A percentile compares a stretch with the other conserved stretches of the same genome.
These are phyloP conservation scores for Theileria luwenshuni DNA, from an alignment of 169 alveolate species.

Conservation along the genomic window DNA sequence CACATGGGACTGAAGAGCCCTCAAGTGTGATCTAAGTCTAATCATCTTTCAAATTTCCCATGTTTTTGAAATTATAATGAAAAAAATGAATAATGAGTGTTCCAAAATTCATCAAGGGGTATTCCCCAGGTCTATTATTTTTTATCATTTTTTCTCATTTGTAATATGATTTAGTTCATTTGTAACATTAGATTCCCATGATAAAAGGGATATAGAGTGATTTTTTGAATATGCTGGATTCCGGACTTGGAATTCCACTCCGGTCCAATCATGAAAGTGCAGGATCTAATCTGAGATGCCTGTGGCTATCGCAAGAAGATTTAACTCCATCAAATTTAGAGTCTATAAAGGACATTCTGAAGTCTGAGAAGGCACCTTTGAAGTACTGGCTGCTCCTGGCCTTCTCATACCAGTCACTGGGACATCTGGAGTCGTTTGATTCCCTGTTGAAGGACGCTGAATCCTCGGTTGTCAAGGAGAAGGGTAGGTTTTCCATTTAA, in stretches of 20 bases:
- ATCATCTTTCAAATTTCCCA: conserved; percentile 20
- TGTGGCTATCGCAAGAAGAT: conserved; percentile 65
- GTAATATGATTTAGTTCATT: background rate
- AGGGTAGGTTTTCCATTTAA: conserved; percentile 15
- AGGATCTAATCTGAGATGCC: background rate
- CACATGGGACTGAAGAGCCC: conserved; percentile 58
- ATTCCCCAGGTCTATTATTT: too few species aligned
- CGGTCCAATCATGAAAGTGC: background rate
- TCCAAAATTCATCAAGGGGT: too few species aligned
- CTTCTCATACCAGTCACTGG: conserved; percentile 31
- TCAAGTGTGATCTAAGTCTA: conserved; percentile 29
- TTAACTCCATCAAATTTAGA: conserved; percentile 12
- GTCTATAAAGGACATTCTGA: conserved; percentile 9
- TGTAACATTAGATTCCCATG: background rate
- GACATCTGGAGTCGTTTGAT: conserved; percentile 41
- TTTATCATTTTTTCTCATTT: too few species aligned
- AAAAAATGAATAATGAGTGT: conserved; percentile 14
- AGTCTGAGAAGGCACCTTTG: conserved; percentile 29
- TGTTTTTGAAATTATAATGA: background rate
- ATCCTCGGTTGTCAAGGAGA: background rate
- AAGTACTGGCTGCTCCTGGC: conserved; percentile 58
- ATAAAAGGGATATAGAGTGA: conserved; percentile 6
- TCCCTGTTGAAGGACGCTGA: conserved; percentile 43
- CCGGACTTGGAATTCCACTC: conserved; percentile 57
- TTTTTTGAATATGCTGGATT: conserved; percentile 20